These are phyloP conservation scores for Trichoderma citrinoviride DNA, from an alignment of 2,329 filamentous ascomycete genomes.

Conservation along the genomic window DNA sequence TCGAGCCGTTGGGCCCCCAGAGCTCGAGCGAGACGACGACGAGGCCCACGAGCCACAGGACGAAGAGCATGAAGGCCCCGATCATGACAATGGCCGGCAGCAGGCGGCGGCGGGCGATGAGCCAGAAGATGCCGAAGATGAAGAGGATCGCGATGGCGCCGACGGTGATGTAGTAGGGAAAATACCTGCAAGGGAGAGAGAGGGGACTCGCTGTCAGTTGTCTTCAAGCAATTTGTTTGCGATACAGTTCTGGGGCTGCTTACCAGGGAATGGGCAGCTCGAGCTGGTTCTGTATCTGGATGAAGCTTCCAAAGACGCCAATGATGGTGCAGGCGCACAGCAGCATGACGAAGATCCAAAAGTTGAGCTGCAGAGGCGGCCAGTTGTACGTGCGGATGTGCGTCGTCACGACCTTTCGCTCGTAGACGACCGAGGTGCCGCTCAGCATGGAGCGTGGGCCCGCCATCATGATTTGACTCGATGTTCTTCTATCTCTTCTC, in stretches of 20 bases:
- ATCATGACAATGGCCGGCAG: slow-evolving; percentile 62
- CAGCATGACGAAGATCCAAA: slow-evolving; percentile 67
- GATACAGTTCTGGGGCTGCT: too few species aligned
- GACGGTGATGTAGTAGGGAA: slow-evolving; percentile 63
- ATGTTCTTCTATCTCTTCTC: background rate
- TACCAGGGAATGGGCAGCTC: slow-evolving; percentile 59
- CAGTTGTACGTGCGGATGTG: slow-evolving; percentile 62
- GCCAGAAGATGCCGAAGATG: slow-evolving; percentile 61
- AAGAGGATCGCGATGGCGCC: slow-evolving; percentile 61
- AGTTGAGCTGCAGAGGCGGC: slow-evolving; percentile 64
- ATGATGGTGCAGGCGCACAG: slow-evolving; percentile 57
- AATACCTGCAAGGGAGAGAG: slow-evolving; percentile 62
- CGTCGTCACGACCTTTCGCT: slow-evolving; percentile 40
- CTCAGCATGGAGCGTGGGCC: slow-evolving; percentile 26
- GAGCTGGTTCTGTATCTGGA: slow-evolving; percentile 57
- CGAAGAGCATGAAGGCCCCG: slow-evolving; percentile 62
- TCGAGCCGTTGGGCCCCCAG: slow-evolving; percentile 57
- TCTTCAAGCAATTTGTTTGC: too few species aligned
- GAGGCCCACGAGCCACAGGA: slow-evolving; percentile 66
- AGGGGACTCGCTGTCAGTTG: background rate
- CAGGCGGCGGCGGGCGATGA: slow-evolving; percentile 60
- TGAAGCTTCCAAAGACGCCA: slow-evolving; percentile 60
- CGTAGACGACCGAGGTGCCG: slow-evolving; percentile 44
- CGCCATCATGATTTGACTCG: slow-evolving; percentile 3
- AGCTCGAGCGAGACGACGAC: slow-evolving; percentile 61